Conservation (phyloP, 768 basidiomycete genomes). For the Psilocybe azurescens region DNA sequence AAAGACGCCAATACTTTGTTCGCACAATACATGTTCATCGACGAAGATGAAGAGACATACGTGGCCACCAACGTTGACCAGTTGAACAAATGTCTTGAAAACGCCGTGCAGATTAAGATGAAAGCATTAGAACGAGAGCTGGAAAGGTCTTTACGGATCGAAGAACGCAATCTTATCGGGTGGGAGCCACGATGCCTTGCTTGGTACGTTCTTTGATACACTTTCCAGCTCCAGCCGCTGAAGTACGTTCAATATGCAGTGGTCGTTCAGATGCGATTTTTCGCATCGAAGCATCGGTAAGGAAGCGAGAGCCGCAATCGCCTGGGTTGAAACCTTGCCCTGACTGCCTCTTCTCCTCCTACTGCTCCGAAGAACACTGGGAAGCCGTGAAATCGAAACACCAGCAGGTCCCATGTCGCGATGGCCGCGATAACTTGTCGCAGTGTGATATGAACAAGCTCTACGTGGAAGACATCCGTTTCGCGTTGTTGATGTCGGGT, state of each 20-base stretch:
- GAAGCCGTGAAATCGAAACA: constrained; percentile 23
- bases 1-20: constrained; percentile 13
- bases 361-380: constrained; percentile 34
- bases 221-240: neutral
- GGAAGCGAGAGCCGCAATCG: constrained; percentile 2
- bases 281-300: constrained; percentile 24
- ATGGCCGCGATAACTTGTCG: constrained; percentile 28
- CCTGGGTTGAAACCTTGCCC: constrained; percentile 28
- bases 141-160: constrained; percentile 20
- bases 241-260: constrained; percentile 15
- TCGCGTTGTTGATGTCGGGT: constrained; percentile 21
- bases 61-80: constrained; percentile 18
- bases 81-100: constrained; percentile 19
- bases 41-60: constrained; percentile 15
- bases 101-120: constrained; percentile 16
- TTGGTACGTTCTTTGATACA: constrained; percentile 25
- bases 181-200: constrained; percentile 36
- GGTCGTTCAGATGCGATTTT: constrained; percentile 31
- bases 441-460: constrained; percentile 35
- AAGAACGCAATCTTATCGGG: constrained; percentile 31
- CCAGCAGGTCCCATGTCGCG: constrained; percentile 22
- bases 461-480: constrained; percentile 25
- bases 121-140: constrained; percentile 14
- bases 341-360: constrained; percentile 31
- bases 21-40: constrained; percentile 17